A percentile compares a stretch with the other conserved stretches of the same genome.
These are phyloP conservation scores for Fusarium equiseti DNA, from an alignment of 2,329 filamentous ascomycete species.

Conservation along the genomic window DNA sequence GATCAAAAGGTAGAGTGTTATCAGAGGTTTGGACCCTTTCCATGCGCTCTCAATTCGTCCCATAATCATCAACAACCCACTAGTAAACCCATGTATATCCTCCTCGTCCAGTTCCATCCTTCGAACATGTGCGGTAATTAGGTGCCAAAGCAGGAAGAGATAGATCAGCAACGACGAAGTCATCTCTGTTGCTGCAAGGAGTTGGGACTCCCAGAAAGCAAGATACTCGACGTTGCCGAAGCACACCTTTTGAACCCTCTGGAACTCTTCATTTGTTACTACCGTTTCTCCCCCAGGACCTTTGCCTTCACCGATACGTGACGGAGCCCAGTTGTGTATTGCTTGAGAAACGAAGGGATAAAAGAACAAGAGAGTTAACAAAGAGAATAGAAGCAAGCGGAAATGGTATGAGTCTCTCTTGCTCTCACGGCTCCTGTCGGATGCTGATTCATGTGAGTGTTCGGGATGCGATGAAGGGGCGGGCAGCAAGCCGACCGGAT, in stretches of 20 bases:
- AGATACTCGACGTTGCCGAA: neutral
- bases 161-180: neutral
- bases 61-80: accelerated
- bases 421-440: neutral
- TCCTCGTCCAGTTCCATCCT: neutral
- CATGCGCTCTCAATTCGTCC: accelerated
- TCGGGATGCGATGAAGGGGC: accelerated
- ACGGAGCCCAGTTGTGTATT: neutral
- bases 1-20: neutral
- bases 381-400: neutral
- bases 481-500: neutral
- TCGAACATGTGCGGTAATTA: neutral
- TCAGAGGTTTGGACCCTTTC: neutral
- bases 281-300: neutral
- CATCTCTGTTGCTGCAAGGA: neutral
- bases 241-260: neutral
- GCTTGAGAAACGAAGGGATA: neutral
- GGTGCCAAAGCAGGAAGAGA: neutral
- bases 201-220: neutral
- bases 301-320: neutral
- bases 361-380: neutral
- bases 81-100: neutral
- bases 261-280: neutral
- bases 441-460: neutral
- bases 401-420: neutral